Evolutionary conservation across 129 eudicot species (phyloP).

Genomic region (Artemisia tridentata): DNA sequence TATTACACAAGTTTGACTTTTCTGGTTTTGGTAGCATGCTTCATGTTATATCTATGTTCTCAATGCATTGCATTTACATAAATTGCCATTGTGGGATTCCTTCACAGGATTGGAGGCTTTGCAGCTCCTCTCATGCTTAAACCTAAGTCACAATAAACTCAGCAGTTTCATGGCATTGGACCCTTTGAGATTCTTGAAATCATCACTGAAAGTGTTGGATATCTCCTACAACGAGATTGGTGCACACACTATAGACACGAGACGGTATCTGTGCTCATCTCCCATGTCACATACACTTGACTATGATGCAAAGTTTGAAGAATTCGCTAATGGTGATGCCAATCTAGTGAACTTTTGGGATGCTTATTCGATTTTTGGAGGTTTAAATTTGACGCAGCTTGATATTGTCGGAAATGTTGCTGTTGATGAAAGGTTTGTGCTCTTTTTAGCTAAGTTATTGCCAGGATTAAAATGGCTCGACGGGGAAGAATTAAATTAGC

Average conservation of each 20-base stretch:
- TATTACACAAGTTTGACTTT: too few species aligned
- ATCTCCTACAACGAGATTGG: slow-evolving; percentile 80
- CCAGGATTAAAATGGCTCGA: slow-evolving; percentile 72
- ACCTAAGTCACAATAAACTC: slow-evolving; percentile 69
- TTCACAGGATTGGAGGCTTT: slow-evolving; percentile 78
- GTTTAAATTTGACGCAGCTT: slow-evolving; percentile 53
- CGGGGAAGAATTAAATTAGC: neutral
- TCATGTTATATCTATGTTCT: neutral
- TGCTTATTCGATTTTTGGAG: slow-evolving; percentile 53
- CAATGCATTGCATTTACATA: slow-evolving; percentile 1
- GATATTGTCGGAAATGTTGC: slow-evolving; percentile 62
- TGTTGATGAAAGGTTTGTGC: slow-evolving; percentile 42
- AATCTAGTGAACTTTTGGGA: slow-evolving; percentile 54
- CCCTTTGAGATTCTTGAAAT: slow-evolving; percentile 45
- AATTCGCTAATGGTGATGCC: slow-evolving; percentile 22
- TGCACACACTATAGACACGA: slow-evolving; percentile 65
- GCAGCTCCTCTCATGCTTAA: slow-evolving; percentile 81
- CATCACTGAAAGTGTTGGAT: slow-evolving; percentile 50
- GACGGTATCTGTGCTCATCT: slow-evolving; percentile 72
- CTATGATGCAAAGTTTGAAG: slow-evolving; percentile 37
- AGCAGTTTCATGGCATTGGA: slow-evolving; percentile 71
- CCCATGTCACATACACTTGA: slow-evolving; percentile 57
- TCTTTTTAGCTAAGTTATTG: slow-evolving; percentile 48
- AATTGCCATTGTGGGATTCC: neutral
- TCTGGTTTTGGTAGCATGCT: neutral